Conservation (phyloP, 176 grass and related monocot species). For the Oryza meridionalis region DNA sequence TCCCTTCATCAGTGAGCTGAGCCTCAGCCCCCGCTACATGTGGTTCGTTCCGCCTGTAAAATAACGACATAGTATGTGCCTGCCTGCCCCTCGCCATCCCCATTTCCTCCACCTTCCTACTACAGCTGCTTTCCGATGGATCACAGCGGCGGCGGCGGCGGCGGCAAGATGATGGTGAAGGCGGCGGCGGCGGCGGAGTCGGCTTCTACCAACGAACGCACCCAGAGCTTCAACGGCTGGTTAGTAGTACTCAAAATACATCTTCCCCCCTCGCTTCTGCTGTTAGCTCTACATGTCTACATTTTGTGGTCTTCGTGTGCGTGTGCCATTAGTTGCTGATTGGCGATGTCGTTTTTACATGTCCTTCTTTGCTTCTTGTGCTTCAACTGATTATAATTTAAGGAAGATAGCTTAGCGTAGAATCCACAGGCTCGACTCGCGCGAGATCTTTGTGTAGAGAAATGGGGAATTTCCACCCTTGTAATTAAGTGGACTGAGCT, state of each 20-base stretch:
- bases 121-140: background rate
- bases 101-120: background rate
- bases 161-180: background rate
- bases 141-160: background rate
- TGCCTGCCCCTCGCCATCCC: background rate
- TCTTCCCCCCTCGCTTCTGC: background rate
- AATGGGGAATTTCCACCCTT: background rate
- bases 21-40: background rate
- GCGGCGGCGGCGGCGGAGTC: background rate
- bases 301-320: no score
- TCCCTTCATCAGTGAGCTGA: background rate
- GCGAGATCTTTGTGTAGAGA: background rate
- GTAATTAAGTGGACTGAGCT: background rate
- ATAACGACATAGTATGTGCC: background rate
- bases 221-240: background rate
- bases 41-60: background rate
- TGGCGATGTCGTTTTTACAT: no score
- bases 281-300: background rate
- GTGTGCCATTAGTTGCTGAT: no score
- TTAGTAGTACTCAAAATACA: background rate
- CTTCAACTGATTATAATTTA: background rate
- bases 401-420: background rate
- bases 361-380: background rate
- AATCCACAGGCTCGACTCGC: background rate
- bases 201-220: background rate